phyloP scores from a whole-genome alignment of 345 rosid species.

The Corymbia maculata region DNA sequence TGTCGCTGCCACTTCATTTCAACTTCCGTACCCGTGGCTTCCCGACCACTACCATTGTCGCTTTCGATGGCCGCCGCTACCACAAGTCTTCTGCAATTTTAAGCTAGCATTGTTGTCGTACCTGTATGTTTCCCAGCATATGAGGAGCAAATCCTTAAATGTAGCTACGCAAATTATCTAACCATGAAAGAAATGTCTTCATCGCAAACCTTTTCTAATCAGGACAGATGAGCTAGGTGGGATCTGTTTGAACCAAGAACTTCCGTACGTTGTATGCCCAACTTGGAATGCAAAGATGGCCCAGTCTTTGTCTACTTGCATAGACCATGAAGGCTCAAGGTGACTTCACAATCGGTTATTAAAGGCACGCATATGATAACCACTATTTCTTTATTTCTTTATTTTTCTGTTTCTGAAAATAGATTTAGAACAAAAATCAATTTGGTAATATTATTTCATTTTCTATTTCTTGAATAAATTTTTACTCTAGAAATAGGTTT shows the following conservation, averaged over 20 bases:
- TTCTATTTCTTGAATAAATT: no score
- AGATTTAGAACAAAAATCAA: no score
- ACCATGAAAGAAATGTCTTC: background rate
- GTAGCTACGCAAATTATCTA: background rate
- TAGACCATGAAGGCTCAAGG: background rate
- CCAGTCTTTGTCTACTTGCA: background rate
- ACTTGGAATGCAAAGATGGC: background rate
- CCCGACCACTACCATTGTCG: background rate
- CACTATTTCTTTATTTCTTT: no score
- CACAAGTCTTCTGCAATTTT: background rate
- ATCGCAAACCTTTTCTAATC: background rate
- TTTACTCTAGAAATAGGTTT: no score
- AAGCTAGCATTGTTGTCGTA: background rate
- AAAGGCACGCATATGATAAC: no score
- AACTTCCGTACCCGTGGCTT: background rate
- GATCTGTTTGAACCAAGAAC: background rate
- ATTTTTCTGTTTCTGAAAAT: no score
- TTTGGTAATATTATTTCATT: no score
- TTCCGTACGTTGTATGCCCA: background rate
- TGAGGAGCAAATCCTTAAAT: background rate
- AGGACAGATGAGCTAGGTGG: background rate
- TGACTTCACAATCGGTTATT: background rate
- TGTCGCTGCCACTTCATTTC: background rate
- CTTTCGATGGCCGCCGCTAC: background rate
- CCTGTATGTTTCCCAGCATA: background rate